phyloP scores from a whole-genome alignment of 257 asterid genomes.

The Jaltomata sinuosa region DNA sequence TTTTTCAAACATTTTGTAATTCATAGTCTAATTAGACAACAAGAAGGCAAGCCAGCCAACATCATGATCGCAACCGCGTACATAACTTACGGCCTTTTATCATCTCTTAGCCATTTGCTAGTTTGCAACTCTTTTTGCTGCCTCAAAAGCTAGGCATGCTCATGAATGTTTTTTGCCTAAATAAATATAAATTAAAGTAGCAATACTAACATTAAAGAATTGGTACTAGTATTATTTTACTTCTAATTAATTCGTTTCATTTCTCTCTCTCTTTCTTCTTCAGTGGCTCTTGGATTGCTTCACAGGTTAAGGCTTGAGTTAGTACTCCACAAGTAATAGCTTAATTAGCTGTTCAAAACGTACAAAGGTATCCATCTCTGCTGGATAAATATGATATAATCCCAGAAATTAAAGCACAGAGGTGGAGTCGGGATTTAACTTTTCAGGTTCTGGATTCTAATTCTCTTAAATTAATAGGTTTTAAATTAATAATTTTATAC shows the following conservation, averaged over 20 bases:
- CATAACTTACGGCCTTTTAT: neutral
- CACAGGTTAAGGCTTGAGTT: neutral
- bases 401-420: neutral
- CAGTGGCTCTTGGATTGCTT: neutral
- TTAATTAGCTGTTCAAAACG: neutral
- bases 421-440: no score
- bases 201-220: no score
- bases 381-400: neutral
- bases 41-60: no score
- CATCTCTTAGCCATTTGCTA: neutral
- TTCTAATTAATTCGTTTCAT: neutral
- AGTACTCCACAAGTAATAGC: neutral
- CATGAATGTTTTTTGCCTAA: neutral
- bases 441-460: neutral
- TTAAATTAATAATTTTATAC: no score
- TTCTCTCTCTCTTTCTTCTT: neutral
- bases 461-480: no score
- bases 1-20: no score
- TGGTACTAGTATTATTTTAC: neutral
- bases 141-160: neutral
- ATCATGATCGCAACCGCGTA: neutral
- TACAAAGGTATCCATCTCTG: neutral
- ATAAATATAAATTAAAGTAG: no score
- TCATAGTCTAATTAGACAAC: no score
- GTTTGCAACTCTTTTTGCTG: neutral